Base-by-base conservation (phyloP, 2,329 filamentous ascomycete genomes). In the Hymenoscyphus linearis region DNA sequence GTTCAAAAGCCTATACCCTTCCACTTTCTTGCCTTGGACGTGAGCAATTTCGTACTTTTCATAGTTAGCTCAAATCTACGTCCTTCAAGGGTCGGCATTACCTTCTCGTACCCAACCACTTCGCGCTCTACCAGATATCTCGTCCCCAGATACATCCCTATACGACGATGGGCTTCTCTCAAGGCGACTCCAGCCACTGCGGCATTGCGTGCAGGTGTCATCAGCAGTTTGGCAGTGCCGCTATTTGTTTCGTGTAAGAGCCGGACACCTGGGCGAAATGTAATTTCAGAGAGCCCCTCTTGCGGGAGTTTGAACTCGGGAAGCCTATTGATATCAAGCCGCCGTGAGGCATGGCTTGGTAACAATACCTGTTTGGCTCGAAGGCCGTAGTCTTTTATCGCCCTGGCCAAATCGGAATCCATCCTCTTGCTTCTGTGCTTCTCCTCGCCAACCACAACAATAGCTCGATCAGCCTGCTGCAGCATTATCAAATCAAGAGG, bases 401-500 rank as follows among this genome's bases (percentile, higher is more conserved):
- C 78, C 2, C 71, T 60, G 2, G 52, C 16, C 52, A 87, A 73
- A 0, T 65, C 72, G 1, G 12, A 57, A 2, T 85, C 79, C 82
- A 87, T 86, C 0, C 72, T 76, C 40, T 75, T 77, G 69, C 82
- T 86, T 57, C 82, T 76, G 0, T 55, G 70, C 0, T 64, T 4
- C 64, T 79, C 69, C 0, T 80, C 71, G 0, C 82, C 82, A 2
- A 84, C 81, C 0, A 88, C 77, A 3, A 88, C 76, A 40, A 85
- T 69, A 0, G 83, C 80, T 60, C 79, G 62, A 64, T 87, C 71
- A 0, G 85, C 85, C 36, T 72, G 65, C 2, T 63, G 64, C 13
- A 88, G 65, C 85, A 88, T 88, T 0, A 74, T 70, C 18, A 88
- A 44, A 65, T 88, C 85, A 6, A 86, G 62, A 0, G 76, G 76